Percentiles rank a stretch among this genome's conserved stretches.
phyloP scores from a whole-genome alignment of 2,329 filamentous ascomycete genomes.

The Beauveria asiatica region DNA sequence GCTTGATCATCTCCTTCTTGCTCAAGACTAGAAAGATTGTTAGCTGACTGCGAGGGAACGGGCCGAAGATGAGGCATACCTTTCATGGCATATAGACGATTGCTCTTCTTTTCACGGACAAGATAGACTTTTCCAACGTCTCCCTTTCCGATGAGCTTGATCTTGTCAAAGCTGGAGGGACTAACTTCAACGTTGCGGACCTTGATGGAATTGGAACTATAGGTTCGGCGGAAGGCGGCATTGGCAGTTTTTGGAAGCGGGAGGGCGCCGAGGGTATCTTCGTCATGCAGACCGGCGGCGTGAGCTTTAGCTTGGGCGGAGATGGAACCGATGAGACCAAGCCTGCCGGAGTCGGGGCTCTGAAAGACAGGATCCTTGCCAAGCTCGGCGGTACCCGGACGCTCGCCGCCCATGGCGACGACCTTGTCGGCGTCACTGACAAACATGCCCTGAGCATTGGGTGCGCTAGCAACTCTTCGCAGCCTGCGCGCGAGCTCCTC shows the following conservation, averaged over 20 bases:
- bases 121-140: constrained; percentile 98
- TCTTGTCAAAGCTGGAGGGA: constrained; percentile 95
- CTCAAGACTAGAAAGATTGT: constrained; percentile 61
- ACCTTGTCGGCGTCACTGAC: constrained; percentile 29
- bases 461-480: constrained; percentile 88
- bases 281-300: constrained; percentile 32
- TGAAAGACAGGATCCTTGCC: constrained; percentile 67
- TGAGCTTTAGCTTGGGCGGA: constrained; percentile 22
- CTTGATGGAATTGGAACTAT: constrained; percentile 99
- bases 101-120: constrained; percentile 96
- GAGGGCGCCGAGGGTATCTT: constrained; percentile 51
- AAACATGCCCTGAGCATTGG: constrained; percentile 93
- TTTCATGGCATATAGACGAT: constrained; percentile 95
- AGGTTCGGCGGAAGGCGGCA: constrained; percentile 82
- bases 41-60: neutral
- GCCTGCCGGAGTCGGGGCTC: constrained; percentile 36
- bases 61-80: constrained; percentile 44
- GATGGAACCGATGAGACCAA: constrained; percentile 27
- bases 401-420: constrained; percentile 44
- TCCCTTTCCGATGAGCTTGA: constrained; percentile 97
- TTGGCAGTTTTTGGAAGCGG: constrained; percentile 54
- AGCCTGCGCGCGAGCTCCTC: constrained; percentile 91
- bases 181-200: constrained; percentile 94
- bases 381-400: constrained; percentile 77
- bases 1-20: constrained; percentile 99